Conservation (phyloP, 441 rosid species). For the Gossypium schwendimanii region DNA sequence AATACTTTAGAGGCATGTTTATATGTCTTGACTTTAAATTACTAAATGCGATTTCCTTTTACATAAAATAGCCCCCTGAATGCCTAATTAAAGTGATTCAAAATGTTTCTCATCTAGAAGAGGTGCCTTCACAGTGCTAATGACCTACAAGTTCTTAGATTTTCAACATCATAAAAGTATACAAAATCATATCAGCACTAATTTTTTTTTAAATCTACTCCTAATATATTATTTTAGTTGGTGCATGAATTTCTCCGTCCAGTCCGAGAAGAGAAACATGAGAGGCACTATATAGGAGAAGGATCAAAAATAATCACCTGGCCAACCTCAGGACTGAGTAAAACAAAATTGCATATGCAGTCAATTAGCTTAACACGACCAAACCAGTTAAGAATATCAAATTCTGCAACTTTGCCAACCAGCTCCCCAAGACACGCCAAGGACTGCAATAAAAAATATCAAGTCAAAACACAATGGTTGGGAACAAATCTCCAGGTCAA, state of each 20-base stretch:
- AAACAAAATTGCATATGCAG: slow-evolving; percentile 67
- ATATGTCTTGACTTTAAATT: background rate
- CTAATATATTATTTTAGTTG: background rate
- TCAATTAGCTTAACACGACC: slow-evolving; percentile 78
- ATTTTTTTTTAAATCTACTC: background rate
- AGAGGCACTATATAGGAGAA: background rate
- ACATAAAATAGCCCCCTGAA: background rate
- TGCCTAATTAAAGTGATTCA: slow-evolving; percentile 1
- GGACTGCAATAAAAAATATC: slow-evolving; percentile 42
- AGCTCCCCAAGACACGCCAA: slow-evolving; percentile 53
- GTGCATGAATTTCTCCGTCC: background rate
- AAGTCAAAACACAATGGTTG: slow-evolving; percentile 7
- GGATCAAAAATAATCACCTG: slow-evolving; percentile 49
- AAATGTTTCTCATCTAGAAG: background rate
- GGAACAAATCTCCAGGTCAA: background rate
- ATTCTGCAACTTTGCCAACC: slow-evolving; percentile 62
- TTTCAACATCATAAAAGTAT: background rate
- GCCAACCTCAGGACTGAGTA: slow-evolving; percentile 71
- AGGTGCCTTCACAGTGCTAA: slow-evolving; percentile 9
- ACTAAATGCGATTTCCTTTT: background rate
- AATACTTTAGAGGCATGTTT: background rate
- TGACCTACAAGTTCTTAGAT: slow-evolving; percentile 11
- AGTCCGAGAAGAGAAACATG: background rate
- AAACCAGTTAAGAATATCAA: slow-evolving; percentile 75
- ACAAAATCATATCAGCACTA: background rate